Conservation (phyloP, 257 asterid species). For the Scutellaria baicalensis region DNA sequence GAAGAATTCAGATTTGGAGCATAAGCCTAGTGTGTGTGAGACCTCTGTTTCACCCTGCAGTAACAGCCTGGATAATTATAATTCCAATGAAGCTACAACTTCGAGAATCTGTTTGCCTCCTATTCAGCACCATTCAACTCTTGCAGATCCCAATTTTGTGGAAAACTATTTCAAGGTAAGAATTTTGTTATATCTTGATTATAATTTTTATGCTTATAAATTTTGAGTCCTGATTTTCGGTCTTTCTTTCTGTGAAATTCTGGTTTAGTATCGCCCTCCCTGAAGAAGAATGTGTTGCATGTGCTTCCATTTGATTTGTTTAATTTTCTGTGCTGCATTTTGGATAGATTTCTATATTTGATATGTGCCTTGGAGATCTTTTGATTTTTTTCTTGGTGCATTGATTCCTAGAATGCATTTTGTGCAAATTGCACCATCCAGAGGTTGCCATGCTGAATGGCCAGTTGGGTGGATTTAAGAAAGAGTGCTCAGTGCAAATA, state of each 20-base stretch:
- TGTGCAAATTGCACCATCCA: background rate
- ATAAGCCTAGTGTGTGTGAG: slow-evolving; percentile 24
- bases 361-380: background rate
- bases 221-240: background rate
- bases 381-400: background rate
- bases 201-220: background rate
- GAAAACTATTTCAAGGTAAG: slow-evolving; percentile 90
- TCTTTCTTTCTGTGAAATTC: background rate
- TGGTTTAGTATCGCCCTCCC: background rate
- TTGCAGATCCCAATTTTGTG: slow-evolving; percentile 74
- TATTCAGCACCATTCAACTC: slow-evolving; percentile 63
- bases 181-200: background rate
- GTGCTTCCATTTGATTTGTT: background rate
- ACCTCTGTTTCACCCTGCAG: slow-evolving; percentile 31
- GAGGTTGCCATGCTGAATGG: background rate
- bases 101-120: slow-evolving; percentile 39
- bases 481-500: background rate
- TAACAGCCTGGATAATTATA: slow-evolving; percentile 19
- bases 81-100: slow-evolving; percentile 30
- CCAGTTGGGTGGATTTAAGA: background rate
- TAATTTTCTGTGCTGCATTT: background rate
- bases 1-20: slow-evolving; percentile 24
- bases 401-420: too few relatives aligned
- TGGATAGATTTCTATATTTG: background rate
- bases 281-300: background rate